These are phyloP conservation scores for Paramecium sexaurelia DNA, from an alignment of 73 alveolate species.

Conservation along the genomic window DNA sequence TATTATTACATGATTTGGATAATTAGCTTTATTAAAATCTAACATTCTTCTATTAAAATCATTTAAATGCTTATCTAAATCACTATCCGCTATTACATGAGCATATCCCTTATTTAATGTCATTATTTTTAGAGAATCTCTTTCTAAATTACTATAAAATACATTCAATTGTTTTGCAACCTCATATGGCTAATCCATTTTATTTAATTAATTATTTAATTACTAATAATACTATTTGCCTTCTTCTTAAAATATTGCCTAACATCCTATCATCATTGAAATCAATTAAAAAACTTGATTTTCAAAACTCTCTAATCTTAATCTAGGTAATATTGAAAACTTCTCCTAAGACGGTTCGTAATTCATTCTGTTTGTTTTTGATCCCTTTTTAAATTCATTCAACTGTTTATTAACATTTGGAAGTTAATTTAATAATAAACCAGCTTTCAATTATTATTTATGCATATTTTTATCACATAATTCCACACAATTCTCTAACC, in stretches of 20 bases:
- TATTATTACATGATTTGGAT: neutral
- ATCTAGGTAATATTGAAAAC: conserved; percentile 25
- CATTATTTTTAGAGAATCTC: conserved; percentile 13
- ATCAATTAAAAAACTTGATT: conserved; percentile 15
- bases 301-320: conserved; percentile 53
- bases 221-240: neutral
- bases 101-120: conserved; percentile 49
- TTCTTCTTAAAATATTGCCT: neutral
- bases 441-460: conserved; percentile 9
- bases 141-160: conserved; percentile 26
- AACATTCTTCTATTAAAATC: neutral
- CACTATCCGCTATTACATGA: conserved; percentile 39
- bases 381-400: neutral
- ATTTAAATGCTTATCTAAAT: neutral
- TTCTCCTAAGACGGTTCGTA: neutral
- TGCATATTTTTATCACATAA: neutral
- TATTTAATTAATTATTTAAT: neutral
- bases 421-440: neutral
- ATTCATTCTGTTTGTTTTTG: neutral
- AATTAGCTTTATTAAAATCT: neutral
- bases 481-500: neutral
- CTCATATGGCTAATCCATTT: conserved; percentile 4
- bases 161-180: neutral
- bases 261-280: conserved; percentile 37
- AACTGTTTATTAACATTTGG: neutral